These are phyloP conservation scores for Arabis alpina DNA, from an alignment of 345 rosid genomes.

Conservation along the genomic window DNA sequence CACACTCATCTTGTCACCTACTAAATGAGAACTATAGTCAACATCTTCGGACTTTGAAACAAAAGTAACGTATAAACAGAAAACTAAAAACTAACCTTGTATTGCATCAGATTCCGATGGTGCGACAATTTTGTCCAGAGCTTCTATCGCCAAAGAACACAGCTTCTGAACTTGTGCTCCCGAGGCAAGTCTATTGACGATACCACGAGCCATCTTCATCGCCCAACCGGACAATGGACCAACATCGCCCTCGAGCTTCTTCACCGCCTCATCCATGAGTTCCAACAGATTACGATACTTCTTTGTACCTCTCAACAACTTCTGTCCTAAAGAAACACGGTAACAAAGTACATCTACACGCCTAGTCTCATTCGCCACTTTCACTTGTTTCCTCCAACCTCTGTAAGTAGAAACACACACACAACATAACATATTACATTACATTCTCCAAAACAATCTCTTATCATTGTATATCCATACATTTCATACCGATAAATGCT, in stretches of 20 bases:
- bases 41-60: constrained; percentile 7
- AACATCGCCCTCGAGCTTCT: constrained; percentile 82
- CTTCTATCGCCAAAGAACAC: constrained; percentile 68
- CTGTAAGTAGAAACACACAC: constrained; percentile 42
- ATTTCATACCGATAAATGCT: constrained; percentile 10
- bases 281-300: constrained; percentile 55
- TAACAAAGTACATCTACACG: constrained; percentile 88
- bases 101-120: constrained; percentile 23
- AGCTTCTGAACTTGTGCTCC: constrained; percentile 79
- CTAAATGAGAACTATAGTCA: constrained; percentile 27
- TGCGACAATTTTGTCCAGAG: constrained; percentile 60
- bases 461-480: constrained; percentile 1
- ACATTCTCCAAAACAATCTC: constrained; percentile 10
- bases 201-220: constrained; percentile 86
- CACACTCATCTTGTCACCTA: constrained; percentile 14
- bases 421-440: constrained; percentile 4
- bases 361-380: constrained; percentile 72
- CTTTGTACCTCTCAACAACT: constrained; percentile 65
- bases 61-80: neutral
- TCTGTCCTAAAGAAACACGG: constrained; percentile 78
- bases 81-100: constrained; percentile 39
- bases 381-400: constrained; percentile 93
- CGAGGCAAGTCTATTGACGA: constrained; percentile 80
- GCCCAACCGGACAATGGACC: constrained; percentile 85
- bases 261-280: constrained; percentile 72